Evolutionary conservation across 2,329 filamentous ascomycete species (phyloP).

Genomic region (Fusarium stilboides): DNA sequence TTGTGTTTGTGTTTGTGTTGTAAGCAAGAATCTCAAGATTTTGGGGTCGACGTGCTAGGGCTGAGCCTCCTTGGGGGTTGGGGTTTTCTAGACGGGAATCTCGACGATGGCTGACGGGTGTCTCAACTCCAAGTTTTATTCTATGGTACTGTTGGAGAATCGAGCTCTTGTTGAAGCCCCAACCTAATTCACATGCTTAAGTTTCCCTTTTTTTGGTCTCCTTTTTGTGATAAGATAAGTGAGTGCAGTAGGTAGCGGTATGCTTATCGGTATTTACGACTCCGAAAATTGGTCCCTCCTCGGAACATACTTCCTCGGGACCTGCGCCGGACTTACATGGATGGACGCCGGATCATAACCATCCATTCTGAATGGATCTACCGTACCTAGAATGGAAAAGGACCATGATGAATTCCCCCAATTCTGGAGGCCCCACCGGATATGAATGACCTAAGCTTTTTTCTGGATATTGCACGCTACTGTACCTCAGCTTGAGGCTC

Average conservation of each 20-base stretch:
- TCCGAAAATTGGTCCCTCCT: constrained; percentile 33
- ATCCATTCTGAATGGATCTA: not conserved
- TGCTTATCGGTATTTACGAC: constrained; percentile 29
- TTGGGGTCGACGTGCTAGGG: constrained; percentile 37
- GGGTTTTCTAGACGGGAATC: constrained; percentile 26
- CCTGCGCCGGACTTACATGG: constrained; percentile 25
- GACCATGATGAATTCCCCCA: constrained; percentile 5
- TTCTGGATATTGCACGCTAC: not conserved
- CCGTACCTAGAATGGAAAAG: constrained; percentile 4
- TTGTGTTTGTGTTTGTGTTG: not conserved
- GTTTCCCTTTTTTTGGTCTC: too few species aligned
- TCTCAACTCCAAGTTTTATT: constrained; percentile 24
- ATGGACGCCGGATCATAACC: not conserved
- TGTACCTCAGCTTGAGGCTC: constrained; percentile 33
- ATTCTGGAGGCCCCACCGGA: constrained; percentile 15
- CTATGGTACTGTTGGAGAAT: constrained; percentile 3
- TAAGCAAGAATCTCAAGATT: constrained; percentile 16
- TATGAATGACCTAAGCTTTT: constrained; percentile 10
- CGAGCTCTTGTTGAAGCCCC: constrained; percentile 42
- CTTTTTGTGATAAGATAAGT: constrained; percentile 2
- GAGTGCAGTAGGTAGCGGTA: constrained; percentile 2
- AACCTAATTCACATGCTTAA: constrained; percentile 40
- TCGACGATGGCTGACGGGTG: constrained; percentile 1
- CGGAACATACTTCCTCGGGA: constrained; percentile 40
- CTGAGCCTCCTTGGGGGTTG: constrained; percentile 45